Base-by-base conservation (phyloP, 495 filamentous ascomycete genomes). In the Peziza echinospora region DNA sequence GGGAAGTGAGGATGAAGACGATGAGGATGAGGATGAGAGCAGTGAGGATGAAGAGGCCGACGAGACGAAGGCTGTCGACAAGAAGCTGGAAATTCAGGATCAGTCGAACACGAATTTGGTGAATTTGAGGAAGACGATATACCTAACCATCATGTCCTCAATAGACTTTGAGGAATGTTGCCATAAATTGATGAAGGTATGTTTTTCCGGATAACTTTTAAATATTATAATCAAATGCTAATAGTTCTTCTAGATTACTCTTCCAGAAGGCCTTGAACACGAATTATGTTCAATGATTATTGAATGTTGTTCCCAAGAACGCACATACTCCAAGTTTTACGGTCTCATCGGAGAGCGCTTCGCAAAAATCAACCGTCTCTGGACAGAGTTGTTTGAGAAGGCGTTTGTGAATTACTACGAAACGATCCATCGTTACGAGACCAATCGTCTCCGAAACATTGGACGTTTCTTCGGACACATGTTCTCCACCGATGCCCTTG, bases 271-370 rank as follows among this genome's bases (percentile, higher is more conserved):
- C 16, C 71, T 86, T 55, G 89, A 99, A 61, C 66, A 76, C 3
- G 89, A 96, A 58, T 67, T 99, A 44, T 82, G 85, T 7, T 84
- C 80, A 5, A 99, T 99, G 91, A 73, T 99, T 41, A 79, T 96
- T 44, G 89, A 99, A 60, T 86, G 84, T 54, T 93, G 84, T 62
- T 83, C 81, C 25, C 91, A 96, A 57, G 86, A 94, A 60, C 80
- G 80, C 45, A 93, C 87, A 11, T 99, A 91, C 63, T 79, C 83
- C 23, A 96, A 96, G 58, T 96, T 96, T 63, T 93, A 86, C 58
- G 91, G 89, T 26, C 61, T 93, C 47, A 82, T 94, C 46, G 91
- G 84, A 44, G 91, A 99, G 60, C 72, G 84, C 26, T 94, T 99
- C 59, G 81, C 84, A 44, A 92, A 91, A 60, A 73, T 99, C 52